These are phyloP conservation scores for Diaporthe citrichinensis DNA, from an alignment of 2,329 filamentous ascomycete genomes.

Conservation along the genomic window DNA sequence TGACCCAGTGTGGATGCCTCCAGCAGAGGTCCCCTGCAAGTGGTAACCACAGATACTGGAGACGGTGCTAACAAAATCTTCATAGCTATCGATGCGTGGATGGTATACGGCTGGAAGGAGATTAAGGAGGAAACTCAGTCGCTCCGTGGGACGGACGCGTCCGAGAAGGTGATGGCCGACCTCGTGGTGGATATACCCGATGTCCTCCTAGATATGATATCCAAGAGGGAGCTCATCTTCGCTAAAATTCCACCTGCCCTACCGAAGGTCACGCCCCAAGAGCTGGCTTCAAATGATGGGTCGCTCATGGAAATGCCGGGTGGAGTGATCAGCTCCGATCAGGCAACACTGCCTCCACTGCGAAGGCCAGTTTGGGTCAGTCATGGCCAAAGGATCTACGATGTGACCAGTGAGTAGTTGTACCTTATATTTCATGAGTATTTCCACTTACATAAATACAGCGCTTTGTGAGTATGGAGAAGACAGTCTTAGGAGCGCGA, in stretches of 20 bases:
- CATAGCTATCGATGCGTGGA: not conserved
- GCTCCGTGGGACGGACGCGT: slow-evolving; percentile 15
- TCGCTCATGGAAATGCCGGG: not conserved
- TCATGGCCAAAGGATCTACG: not conserved
- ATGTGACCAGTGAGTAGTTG: not conserved
- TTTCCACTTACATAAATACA: not conserved
- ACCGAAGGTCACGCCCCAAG: not conserved
- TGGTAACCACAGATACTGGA: not conserved
- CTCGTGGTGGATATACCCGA: not conserved
- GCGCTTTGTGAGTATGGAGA: not conserved
- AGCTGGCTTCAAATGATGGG: not conserved
- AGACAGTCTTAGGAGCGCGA: rapidly evolving
- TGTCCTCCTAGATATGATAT: not conserved
- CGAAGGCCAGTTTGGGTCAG: not conserved
- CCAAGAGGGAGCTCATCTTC: slow-evolving; percentile 1
- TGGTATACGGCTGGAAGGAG: not conserved
- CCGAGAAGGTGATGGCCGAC: not conserved
- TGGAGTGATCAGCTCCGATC: rapidly evolving
- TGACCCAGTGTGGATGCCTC: no score
- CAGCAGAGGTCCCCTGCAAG: no score
- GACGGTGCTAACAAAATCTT: not conserved
- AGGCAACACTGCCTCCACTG: not conserved
- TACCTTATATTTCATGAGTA: rapidly evolving
- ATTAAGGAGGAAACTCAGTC: not conserved
- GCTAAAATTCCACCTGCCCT: not conserved